Conservation (phyloP, 2,329 filamentous ascomycete species). For the Immersiporthe knoxdaviesiana region DNA sequence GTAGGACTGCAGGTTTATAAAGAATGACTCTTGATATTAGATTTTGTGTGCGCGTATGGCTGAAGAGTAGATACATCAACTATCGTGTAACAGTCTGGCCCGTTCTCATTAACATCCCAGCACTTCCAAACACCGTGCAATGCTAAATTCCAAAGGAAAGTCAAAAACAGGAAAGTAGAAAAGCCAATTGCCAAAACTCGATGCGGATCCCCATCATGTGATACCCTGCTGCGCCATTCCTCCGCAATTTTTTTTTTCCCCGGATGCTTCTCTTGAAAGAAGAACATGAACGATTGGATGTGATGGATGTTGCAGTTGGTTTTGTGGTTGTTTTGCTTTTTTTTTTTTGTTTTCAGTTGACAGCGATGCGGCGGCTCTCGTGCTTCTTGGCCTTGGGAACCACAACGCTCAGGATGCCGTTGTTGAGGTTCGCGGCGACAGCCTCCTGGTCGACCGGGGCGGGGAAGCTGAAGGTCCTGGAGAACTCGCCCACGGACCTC, state of each 20-base stretch:
- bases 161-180: background rate
- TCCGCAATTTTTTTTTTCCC: background rate
- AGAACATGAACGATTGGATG: background rate
- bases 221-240: too few relatives aligned
- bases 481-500: conserved; percentile 68
- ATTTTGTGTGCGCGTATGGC: background rate
- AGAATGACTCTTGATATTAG: background rate
- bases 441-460: conserved; percentile 62
- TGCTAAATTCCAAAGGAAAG: background rate
- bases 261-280: background rate
- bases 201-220: background rate
- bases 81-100: background rate
- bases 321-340: conserved; percentile 34
- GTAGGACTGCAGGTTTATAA: background rate
- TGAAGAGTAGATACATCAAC: background rate
- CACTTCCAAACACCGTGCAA: background rate
- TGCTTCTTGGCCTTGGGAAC: conserved; percentile 70
- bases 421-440: conserved; percentile 65
- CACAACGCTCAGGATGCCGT: conserved; percentile 66
- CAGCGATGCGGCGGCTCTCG: conserved; percentile 57
- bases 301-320: background rate
- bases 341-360: too few relatives aligned
- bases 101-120: background rate
- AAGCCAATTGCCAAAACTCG: background rate
- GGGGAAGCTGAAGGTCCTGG: conserved; percentile 70